Conservation (phyloP, 2,329 filamentous ascomycete genomes). For the Scedosporium aurantiacum region DNA sequence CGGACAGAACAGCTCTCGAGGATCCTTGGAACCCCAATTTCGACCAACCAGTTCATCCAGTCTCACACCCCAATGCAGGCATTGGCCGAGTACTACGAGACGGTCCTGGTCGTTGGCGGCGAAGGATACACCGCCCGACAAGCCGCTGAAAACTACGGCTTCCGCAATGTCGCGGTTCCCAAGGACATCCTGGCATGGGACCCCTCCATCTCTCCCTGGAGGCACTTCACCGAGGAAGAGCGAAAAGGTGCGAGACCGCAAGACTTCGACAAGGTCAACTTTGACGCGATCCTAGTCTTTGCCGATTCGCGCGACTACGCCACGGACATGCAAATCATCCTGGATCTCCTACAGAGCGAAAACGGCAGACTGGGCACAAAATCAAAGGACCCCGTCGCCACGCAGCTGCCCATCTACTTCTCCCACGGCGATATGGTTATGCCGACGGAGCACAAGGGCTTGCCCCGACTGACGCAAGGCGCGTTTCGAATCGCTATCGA, state of each 20-base stretch:
- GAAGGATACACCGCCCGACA: conserved; percentile 47
- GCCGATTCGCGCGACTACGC: conserved; percentile 97
- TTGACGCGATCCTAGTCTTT: conserved; percentile 88
- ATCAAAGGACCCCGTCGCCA: conserved; percentile 58
- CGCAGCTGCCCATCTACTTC: conserved; percentile 72
- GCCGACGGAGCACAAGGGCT: conserved; percentile 72
- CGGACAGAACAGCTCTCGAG: conserved; percentile 62
- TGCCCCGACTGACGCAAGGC: conserved; percentile 82
- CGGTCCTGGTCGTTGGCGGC: conserved; percentile 64
- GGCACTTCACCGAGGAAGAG: conserved; percentile 53
- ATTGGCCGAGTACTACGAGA: conserved; percentile 42
- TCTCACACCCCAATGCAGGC: conserved; percentile 63
- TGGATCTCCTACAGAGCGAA: conserved; percentile 71
- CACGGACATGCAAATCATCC: conserved; percentile 72
- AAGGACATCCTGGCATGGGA: conserved; percentile 70
- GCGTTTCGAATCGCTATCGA: conserved; percentile 75
- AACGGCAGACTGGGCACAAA: conserved; percentile 70
- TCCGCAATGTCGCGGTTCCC: conserved; percentile 71
- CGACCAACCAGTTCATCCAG: conserved; percentile 50
- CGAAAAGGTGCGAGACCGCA: conserved; percentile 44
- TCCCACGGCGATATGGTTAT: conserved; percentile 85
- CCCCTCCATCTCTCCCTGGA: conserved; percentile 75
- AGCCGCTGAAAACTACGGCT: conserved; percentile 45
- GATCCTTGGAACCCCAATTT: conserved; percentile 41
- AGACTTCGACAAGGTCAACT: conserved; percentile 57